Evolutionary conservation across 164 flowering plant species (phyloP), one percentile per base, ranked within the genome.

Genomic region (Akebia trifoliata): DNA sequence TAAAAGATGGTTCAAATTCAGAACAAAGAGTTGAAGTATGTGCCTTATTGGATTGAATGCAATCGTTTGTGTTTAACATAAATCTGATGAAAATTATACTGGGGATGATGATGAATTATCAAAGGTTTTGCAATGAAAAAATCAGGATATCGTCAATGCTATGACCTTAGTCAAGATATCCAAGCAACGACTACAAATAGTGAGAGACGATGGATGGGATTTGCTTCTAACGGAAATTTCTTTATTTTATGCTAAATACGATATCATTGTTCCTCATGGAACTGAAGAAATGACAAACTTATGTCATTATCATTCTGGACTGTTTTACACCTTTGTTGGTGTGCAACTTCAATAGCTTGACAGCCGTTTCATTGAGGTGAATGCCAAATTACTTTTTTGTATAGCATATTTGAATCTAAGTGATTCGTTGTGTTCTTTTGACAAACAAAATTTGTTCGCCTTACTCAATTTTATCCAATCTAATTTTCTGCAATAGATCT

Each of bases 371-470:
- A 8, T 17, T 32, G 39, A 51, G 4, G 39, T 34, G 0, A 51
- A 34, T 35, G 17, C 39, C 4, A 12, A 51, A 34, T 32, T 51
- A 14, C 56, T 51, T 51, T 25, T 51, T 34, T 31, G 24, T 21
- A 18, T 51, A 3, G 37, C 38, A n/a, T 51, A 40, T 15, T 34
- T 51, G 14, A 51, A 21, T 30, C 56, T 40, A 51, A 14, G 24
- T 17, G 40, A 31, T 12, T 49, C 53, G 1, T 49, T 49, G 3
- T 3, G 5, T 14, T 5, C 34, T 26, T 49, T 49, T 29, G 25
- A 51, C 22, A 50, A 50, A 20, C 18, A 51, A 32, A 32, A 32
- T 2, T 51, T 51, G 37, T 51, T 7, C 26, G 39, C 11, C 56
- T 51, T 32, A 25, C 56, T 51, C 9, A 34, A 20, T 35, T 51